Conservation (phyloP, 768 basidiomycete species). For the Xerocomellus dryophilus region DNA sequence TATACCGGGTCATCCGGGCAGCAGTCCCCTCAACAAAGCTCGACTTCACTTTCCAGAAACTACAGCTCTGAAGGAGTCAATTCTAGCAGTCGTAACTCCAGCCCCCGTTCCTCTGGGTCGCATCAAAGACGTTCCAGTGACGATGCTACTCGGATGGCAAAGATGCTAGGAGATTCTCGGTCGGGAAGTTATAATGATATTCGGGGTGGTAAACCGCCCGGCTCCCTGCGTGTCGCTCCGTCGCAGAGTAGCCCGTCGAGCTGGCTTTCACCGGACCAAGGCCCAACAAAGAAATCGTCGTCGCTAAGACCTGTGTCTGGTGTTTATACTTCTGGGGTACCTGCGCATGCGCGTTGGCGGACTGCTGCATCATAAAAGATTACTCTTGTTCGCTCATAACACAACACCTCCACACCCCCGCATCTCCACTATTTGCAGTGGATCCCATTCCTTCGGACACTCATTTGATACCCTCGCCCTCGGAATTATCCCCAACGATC, state of each 20-base stretch:
- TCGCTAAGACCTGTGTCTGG: conserved; percentile 18
- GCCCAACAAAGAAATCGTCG: conserved; percentile 9
- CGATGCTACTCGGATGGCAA: conserved; percentile 23
- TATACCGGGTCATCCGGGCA: conserved; percentile 32
- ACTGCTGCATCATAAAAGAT: conserved; percentile 21
- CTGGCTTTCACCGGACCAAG: conserved; percentile 23
- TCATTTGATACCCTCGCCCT: conserved; percentile 29
- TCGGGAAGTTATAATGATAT: conserved; percentile 18
- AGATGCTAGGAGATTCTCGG: conserved; percentile 6
- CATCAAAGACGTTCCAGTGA: conserved; percentile 34
- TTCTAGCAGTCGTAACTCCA: conserved; percentile 18
- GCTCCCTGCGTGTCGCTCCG: conserved; percentile 6
- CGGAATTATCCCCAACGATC: conserved; percentile 15
- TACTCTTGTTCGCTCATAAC: not conserved
- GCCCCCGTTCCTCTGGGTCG: conserved; percentile 17
- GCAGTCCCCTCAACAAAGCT: conserved; percentile 25
- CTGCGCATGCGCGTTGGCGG: conserved; percentile 15
- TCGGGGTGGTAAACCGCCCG: conserved; percentile 10
- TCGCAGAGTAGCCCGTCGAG: conserved; percentile 17
- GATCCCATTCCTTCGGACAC: conserved; percentile 20
- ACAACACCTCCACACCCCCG: not conserved
- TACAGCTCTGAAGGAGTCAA: conserved; percentile 26
- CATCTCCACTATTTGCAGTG: conserved; percentile 13
- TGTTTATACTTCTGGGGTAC: conserved; percentile 11
- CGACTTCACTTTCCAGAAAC: conserved; percentile 20